phyloP scores from a whole-genome alignment of 164 flowering plant species.

The Magnolia officinalis region DNA sequence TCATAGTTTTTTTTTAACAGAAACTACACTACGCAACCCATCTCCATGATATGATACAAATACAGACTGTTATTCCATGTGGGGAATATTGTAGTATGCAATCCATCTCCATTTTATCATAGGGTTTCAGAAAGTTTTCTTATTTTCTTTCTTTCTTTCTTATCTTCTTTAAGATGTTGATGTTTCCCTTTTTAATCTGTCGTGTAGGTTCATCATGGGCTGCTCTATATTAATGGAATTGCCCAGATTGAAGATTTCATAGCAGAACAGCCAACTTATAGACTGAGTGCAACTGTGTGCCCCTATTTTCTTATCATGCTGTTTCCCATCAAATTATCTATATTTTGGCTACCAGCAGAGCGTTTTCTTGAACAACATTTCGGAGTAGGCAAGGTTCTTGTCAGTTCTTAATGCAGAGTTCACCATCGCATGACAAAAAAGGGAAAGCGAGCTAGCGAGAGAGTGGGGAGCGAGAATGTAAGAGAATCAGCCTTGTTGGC shows the following conservation, averaged over 20 bases:
- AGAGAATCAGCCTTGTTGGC: conserved; percentile 18
- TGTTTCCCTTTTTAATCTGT: neutral
- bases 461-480: neutral
- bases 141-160: neutral
- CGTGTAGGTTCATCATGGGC: conserved; percentile 38
- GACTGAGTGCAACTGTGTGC: conserved; percentile 28
- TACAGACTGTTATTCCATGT: neutral
- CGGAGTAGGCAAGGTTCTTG: conserved; percentile 23
- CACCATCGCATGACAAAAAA: conserved; percentile 2
- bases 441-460: neutral
- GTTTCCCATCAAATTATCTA: neutral
- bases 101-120: neutral
- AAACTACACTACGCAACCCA: too few species aligned
- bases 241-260: conserved; percentile 40
- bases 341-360: conserved; percentile 17
- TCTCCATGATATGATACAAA: neutral
- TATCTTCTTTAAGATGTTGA: neutral
- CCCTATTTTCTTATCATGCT: conserved; percentile 4
- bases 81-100: too few species aligned
- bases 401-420: neutral
- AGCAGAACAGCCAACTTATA: conserved; percentile 30
- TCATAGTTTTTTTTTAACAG: too few species aligned
- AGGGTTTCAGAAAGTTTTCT: neutral
- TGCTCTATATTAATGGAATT: conserved; percentile 39
- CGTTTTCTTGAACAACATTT: conserved; percentile 39